phyloP scores from a whole-genome alignment of 176 grass and related monocot species.

The Oryza rufipogon region DNA sequence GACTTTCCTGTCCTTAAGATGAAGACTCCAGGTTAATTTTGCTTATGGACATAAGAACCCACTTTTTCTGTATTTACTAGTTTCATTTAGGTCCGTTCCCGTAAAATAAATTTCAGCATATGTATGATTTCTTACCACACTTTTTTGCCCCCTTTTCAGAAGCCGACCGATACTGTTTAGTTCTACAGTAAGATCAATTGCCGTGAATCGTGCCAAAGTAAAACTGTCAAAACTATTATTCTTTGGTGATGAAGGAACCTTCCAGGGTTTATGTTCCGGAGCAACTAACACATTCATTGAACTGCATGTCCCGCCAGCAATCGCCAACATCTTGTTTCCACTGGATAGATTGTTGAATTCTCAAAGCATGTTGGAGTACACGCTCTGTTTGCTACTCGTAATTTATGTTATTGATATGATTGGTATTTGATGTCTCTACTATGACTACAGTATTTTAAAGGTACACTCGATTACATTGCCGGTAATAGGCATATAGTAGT shows the following conservation, averaged over 20 bases:
- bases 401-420: not conserved
- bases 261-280: not conserved
- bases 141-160: slow-evolving; percentile 15
- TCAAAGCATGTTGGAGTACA: slow-evolving; percentile 15
- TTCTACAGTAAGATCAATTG: slow-evolving; percentile 36
- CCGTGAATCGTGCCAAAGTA: slow-evolving; percentile 11
- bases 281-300: slow-evolving; percentile 40
- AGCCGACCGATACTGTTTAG: slow-evolving; percentile 15
- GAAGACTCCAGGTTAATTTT: slow-evolving; percentile 33
- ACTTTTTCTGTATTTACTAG: not conserved
- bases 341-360: not conserved
- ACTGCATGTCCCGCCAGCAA: slow-evolving; percentile 4
- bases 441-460: not conserved
- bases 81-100: not conserved
- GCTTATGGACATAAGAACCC: not conserved
- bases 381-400: not conserved
- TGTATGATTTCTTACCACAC: slow-evolving; percentile 29
- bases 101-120: not conserved
- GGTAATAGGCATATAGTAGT: not conserved
- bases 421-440: not conserved
- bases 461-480: not conserved
- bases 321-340: slow-evolving; percentile 1
- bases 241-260: slow-evolving; percentile 30
- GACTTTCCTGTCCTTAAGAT: slow-evolving; percentile 29
- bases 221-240: slow-evolving; percentile 7